These are phyloP conservation scores for Tetracladium maxilliforme DNA, from an alignment of 2,329 filamentous ascomycete genomes.

Conservation along the genomic window DNA sequence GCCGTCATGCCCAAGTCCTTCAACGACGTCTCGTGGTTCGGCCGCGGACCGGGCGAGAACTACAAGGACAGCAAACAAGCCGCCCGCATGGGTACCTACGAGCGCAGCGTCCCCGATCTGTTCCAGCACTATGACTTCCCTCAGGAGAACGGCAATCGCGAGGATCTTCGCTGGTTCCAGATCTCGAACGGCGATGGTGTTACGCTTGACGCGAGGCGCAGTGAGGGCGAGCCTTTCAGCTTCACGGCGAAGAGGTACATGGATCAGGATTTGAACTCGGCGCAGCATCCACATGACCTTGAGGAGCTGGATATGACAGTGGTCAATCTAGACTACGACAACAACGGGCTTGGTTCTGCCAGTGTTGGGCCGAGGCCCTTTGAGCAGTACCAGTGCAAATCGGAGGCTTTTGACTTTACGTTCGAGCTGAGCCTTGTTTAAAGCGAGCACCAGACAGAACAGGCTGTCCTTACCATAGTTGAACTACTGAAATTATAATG, in stretches of 20 bases:
- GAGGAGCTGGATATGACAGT: slow-evolving; percentile 21
- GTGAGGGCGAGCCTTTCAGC: slow-evolving; percentile 6
- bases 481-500: no score
- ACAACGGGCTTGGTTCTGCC: slow-evolving; percentile 27
- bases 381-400: slow-evolving; percentile 4
- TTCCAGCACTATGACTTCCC: slow-evolving; percentile 34
- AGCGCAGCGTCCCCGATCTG: slow-evolving; percentile 20
- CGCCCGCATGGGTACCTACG: slow-evolving; percentile 23
- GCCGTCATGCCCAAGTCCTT: slow-evolving; percentile 17
- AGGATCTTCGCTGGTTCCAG: slow-evolving; percentile 29
- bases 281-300: slow-evolving; percentile 32
- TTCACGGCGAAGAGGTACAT: slow-evolving; percentile 28
- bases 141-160: slow-evolving; percentile 36
- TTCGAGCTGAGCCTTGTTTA: no score
- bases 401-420: slow-evolving; percentile 13
- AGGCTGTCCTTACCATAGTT: no score
- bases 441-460: no score
- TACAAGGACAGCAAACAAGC: slow-evolving; percentile 35
- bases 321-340: slow-evolving; percentile 23
- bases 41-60: slow-evolving; percentile 32
- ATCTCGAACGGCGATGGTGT: slow-evolving; percentile 6
- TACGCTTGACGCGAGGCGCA: slow-evolving; percentile 3
- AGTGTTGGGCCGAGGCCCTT: slow-evolving; percentile 23
- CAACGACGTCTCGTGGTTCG: slow-evolving; percentile 27
- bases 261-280: slow-evolving; percentile 18